These are phyloP conservation scores for Candida argentea DNA, from an alignment of 805 yeast genomes.

Conservation along the genomic window DNA sequence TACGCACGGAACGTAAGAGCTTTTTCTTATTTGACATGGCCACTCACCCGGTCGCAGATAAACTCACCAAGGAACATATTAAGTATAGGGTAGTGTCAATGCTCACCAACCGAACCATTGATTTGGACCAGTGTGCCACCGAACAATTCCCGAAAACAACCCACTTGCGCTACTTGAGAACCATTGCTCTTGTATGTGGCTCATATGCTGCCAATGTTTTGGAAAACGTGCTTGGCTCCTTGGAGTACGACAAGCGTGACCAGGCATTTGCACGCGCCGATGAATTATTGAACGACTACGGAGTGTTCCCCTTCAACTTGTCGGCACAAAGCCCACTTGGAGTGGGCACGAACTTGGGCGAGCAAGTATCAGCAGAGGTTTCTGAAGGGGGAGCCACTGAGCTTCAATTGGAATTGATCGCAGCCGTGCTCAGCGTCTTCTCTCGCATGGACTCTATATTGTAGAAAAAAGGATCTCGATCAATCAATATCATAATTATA, in stretches of 20 bases:
- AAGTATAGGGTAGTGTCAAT: conserved; percentile 61
- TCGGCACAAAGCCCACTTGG: conserved; percentile 52
- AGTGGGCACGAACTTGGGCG: conserved; percentile 58
- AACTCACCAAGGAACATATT: conserved; percentile 72
- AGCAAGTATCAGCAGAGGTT: conserved; percentile 43
- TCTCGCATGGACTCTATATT: conserved; percentile 86
- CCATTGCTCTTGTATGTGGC: conserved; percentile 76
- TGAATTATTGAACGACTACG: conserved; percentile 69
- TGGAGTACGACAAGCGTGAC: conserved; percentile 83
- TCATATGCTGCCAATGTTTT: conserved; percentile 94
- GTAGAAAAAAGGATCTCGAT: too few species aligned
- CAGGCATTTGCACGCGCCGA: conserved; percentile 92
- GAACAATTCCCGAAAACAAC: conserved; percentile 60
- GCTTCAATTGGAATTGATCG: conserved; percentile 75
- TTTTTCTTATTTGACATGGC: conserved; percentile 96
- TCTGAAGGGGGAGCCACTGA: conserved; percentile 42
- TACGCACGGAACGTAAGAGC: conserved; percentile 92
- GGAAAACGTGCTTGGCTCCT: conserved; percentile 71
- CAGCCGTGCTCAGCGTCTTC: conserved; percentile 86
- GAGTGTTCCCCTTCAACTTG: conserved; percentile 73
- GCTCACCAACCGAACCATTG: conserved; percentile 63
- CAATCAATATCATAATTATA: too few species aligned
- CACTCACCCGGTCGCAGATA: conserved; percentile 91
- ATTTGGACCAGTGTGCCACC: conserved; percentile 33
- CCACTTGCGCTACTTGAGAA: conserved; percentile 61